Evolutionary conservation across 2,329 filamentous ascomycete species (phyloP), one percentile per base, ranked within the genome.

Genomic region (Hymenoscyphus albidus): DNA sequence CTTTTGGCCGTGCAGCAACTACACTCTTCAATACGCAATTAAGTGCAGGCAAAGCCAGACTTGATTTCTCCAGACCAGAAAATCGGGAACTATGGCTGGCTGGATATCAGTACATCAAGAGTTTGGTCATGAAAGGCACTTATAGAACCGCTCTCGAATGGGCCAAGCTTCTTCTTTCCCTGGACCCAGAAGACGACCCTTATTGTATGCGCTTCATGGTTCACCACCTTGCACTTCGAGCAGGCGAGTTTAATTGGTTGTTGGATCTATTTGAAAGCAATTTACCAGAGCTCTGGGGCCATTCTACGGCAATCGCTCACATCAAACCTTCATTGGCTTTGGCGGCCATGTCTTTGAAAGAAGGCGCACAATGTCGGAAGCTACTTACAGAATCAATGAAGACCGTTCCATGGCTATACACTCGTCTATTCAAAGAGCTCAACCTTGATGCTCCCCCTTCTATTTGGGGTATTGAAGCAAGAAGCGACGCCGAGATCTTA

Each of bases 61-160:
- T 99, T 10, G 87, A 94, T 73, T 98, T 97, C 74, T 78, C 83
- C 22, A 83, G 92, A 44, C 88, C 90, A 0, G 93, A 96, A 76
- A 98, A 98, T 76, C 85, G 95, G 55, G 94, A 98, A 76, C 88
- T 99, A 68, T 97, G 91, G 88, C 85, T 98, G 42, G 91, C 92
- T 1, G 91, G 88, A 9, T 96, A 93, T 81, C 88, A 93, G 70
- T 97, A 97, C 72, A 89, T 98, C 71, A 86, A 85, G 70, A 95
- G 92, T 69, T 81, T 99, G 27, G 84, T 92, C 16, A 88, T 92
- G 78, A 94, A 96, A 71, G 93, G 93, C n/a, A 97, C 94, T 1
- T 97, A 92, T 82, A 85, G 93, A 58, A 98, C 95, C 0, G 92
- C 93, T 0, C 87, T 96, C 58, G 95, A 98, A 77, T 99, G 95